A percentile compares a stretch with the other conserved stretches of the same genome.
Conservation (phyloP, 352 stramenopile genomes). For the Phytophthora uliginosa region DNA sequence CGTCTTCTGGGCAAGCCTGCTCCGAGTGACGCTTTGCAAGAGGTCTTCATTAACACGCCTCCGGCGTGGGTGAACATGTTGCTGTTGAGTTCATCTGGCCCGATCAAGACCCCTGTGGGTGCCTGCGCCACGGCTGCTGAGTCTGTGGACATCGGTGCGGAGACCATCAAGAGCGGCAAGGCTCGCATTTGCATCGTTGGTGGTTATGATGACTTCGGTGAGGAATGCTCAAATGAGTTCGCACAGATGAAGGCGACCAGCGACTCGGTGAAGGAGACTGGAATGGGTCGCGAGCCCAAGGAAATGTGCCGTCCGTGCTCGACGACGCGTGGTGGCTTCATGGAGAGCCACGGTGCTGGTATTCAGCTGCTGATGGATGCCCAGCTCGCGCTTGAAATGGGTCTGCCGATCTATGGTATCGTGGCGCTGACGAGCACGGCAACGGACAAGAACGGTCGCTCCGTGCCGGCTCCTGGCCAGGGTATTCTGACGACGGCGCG, state of each 20-base stretch:
- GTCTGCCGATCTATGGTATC: slow-evolving; percentile 87
- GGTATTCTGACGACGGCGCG: slow-evolving; percentile 89
- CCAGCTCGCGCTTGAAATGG: slow-evolving; percentile 89
- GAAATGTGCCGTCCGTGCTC: slow-evolving; percentile 91
- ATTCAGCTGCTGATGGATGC: slow-evolving; percentile 92
- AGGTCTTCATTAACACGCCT: slow-evolving; percentile 92
- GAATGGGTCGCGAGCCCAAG: slow-evolving; percentile 80
- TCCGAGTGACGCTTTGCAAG: slow-evolving; percentile 85
- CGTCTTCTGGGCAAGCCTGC: slow-evolving; percentile 77
- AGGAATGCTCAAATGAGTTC: slow-evolving; percentile 90
- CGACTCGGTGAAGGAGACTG: slow-evolving; percentile 83
- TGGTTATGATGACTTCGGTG: slow-evolving; percentile 90
- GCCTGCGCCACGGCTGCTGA: slow-evolving; percentile 89
- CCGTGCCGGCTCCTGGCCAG: slow-evolving; percentile 85
- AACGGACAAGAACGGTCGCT: slow-evolving; percentile 91
- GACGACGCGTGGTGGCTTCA: slow-evolving; percentile 85
- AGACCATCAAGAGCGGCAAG: slow-evolving; percentile 90
- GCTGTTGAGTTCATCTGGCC: slow-evolving; percentile 85
- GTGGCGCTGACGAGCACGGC: slow-evolving; percentile 88
- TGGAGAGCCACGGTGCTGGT: slow-evolving; percentile 90
- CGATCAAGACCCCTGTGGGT: slow-evolving; percentile 91
- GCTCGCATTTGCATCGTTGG: slow-evolving; percentile 88
- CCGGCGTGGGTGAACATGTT: slow-evolving; percentile 93
- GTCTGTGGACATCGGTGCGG: slow-evolving; percentile 89
- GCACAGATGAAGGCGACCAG: slow-evolving; percentile 92